Conservation (phyloP, 2,329 filamentous ascomycete genomes). For the Ceratocystis papillata region DNA sequence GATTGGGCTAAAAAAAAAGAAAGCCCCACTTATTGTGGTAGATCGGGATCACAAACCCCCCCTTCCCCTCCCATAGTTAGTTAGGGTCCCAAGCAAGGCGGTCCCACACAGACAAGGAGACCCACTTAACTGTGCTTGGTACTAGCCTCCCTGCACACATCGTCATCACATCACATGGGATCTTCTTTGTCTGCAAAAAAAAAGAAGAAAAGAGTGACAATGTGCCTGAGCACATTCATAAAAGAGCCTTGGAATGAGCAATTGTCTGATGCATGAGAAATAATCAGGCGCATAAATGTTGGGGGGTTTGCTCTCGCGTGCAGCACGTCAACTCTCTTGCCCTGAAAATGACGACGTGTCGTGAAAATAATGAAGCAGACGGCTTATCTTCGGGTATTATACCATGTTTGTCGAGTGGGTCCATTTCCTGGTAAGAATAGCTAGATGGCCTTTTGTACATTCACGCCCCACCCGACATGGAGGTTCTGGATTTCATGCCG, state of each 20-base stretch:
- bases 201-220: background rate
- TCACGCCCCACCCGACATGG: slow-evolving; percentile 19
- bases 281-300: too few relatives aligned
- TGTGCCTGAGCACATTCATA: background rate
- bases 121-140: background rate
- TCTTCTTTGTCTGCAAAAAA: background rate
- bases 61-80: background rate
- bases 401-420: slow-evolving; percentile 5
- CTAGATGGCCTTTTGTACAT: slow-evolving; percentile 1
- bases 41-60: slow-evolving; percentile 8
- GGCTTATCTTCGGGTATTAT: slow-evolving; percentile 21
- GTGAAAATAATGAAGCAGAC: slow-evolving; percentile 1
- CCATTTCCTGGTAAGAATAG: background rate
- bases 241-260: background rate
- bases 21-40: slow-evolving; percentile 4
- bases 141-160: slow-evolving; percentile 11
- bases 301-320: too few relatives aligned
- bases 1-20: background rate
- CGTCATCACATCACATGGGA: slow-evolving; percentile 9
- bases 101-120: slow-evolving; percentile 4
- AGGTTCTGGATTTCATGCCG: slow-evolving; percentile 16
- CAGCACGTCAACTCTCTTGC: background rate
- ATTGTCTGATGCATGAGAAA: too few relatives aligned
- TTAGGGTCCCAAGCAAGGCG: slow-evolving; percentile 7
- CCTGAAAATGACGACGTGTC: background rate